phyloP scores from a whole-genome alignment of 2,329 filamentous ascomycete genomes.

The Sarocladium brachiariae region DNA sequence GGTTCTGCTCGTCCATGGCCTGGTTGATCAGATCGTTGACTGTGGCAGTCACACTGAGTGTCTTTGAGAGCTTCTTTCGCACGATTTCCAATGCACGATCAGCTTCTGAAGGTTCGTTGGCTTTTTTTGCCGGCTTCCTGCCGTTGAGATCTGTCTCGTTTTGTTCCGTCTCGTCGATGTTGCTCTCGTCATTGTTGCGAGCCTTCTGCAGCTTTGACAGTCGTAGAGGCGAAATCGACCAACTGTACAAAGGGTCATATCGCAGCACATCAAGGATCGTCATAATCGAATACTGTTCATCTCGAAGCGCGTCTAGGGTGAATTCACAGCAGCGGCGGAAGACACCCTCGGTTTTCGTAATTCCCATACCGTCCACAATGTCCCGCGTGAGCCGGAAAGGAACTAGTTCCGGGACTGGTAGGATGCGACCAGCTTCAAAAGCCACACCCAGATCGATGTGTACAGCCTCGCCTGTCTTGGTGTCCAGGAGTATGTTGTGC shows the following conservation, averaged over 20 bases:
- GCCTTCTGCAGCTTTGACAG: conserved; percentile 59
- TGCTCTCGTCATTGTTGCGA: conserved; percentile 42
- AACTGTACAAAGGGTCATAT: conserved; percentile 96
- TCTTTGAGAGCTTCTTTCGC: conserved; percentile 91
- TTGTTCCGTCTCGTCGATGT: conserved; percentile 29
- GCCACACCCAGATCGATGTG: conserved; percentile 97
- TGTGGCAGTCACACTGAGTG: conserved; percentile 85
- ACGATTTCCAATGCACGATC: conserved; percentile 89
- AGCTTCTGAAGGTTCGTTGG: conserved; percentile 65
- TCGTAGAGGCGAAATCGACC: conserved; percentile 73
- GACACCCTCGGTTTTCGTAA: conserved; percentile 89
- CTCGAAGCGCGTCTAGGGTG: conserved; percentile 87
- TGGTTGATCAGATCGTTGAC: conserved; percentile 97
- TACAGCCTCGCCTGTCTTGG: conserved; percentile 83
- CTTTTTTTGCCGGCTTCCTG: conserved; percentile 22
- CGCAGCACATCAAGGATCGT: conserved; percentile 94
- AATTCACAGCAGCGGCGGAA: conserved; percentile 98
- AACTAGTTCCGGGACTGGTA: conserved; percentile 91
- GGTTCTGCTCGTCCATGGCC: conserved; percentile 84
- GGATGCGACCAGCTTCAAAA: conserved; percentile 92
- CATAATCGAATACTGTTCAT: conserved; percentile 96
- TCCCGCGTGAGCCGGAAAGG: conserved; percentile 93
- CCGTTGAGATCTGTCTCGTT: conserved; percentile 31
- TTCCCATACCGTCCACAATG: conserved; percentile 94
- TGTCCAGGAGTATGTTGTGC: conserved; percentile 92